These are phyloP conservation scores for Hypholoma sublateritium DNA, from an alignment of 768 basidiomycete genomes.

Conservation along the genomic window DNA sequence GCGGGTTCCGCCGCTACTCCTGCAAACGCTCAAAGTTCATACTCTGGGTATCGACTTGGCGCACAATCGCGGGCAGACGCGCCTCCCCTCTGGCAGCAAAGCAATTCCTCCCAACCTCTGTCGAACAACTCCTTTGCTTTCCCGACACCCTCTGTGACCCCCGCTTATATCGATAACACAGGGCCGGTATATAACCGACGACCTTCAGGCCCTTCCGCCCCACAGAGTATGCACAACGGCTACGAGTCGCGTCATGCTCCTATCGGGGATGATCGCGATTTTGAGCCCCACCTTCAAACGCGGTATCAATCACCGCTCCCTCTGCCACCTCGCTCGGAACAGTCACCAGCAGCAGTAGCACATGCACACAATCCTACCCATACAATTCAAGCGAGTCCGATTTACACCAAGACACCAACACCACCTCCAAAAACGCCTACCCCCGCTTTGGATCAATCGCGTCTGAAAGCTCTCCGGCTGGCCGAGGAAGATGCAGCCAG, in stretches of 20 bases:
- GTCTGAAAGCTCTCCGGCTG: constrained; percentile 31
- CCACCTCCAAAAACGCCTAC: constrained; percentile 16
- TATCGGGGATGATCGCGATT: constrained; percentile 1
- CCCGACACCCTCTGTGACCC: constrained; percentile 29
- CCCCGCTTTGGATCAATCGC: constrained; percentile 28
- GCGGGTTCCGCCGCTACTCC: not conserved
- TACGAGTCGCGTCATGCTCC: not conserved
- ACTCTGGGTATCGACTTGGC: constrained; percentile 8
- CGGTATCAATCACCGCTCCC: constrained; percentile 59
- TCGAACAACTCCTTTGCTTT: constrained; percentile 25
- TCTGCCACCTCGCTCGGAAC: constrained; percentile 39
- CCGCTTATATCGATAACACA: constrained; percentile 3
- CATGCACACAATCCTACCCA: not conserved
- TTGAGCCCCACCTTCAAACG: constrained; percentile 29
- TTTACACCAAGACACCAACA: not conserved
- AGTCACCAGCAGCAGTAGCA: constrained; percentile 6
- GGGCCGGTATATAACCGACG: not conserved
- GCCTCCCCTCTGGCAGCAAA: constrained; percentile 17
- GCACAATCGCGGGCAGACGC: constrained; percentile 7
- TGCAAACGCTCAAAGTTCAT: not conserved
- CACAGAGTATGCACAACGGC: not conserved
- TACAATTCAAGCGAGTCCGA: not conserved
- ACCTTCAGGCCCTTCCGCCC: not conserved
- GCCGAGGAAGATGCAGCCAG: constrained; percentile 39
- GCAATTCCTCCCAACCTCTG: constrained; percentile 2